These are phyloP conservation scores for Dactylellina leptospora DNA, from an alignment of 2,329 filamentous ascomycete species.

Conservation along the genomic window DNA sequence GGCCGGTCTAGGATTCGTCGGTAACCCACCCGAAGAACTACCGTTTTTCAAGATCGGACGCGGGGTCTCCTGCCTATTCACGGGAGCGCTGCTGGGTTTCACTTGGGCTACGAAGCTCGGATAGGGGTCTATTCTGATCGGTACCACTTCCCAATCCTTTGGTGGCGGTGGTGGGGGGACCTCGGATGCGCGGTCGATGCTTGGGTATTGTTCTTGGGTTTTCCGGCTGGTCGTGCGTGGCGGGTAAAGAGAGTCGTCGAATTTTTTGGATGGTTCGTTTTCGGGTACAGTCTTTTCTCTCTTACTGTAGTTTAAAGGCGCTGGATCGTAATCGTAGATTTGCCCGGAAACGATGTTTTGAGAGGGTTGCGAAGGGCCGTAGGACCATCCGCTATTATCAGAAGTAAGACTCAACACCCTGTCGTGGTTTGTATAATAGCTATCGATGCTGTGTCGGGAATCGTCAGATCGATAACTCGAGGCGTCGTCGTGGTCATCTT, in stretches of 20 bases:
- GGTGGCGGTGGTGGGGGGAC: constrained; percentile 29
- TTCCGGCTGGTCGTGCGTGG: neutral
- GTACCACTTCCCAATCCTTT: constrained; percentile 44
- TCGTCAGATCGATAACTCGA: constrained; percentile 19
- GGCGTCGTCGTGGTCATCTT: constrained; percentile 26
- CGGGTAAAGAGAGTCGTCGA: neutral
- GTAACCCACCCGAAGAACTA: constrained; percentile 15
- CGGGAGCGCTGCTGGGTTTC: neutral
- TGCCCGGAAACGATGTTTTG: neutral
- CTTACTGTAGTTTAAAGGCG: constrained; percentile 3
- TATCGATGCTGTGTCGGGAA: constrained; percentile 34
- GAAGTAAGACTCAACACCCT: constrained; percentile 12
- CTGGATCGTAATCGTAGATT: neutral
- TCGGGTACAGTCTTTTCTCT: neutral
- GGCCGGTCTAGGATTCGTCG: constrained; percentile 17
- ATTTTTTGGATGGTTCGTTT: neutral
- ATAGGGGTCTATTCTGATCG: constrained; percentile 19
- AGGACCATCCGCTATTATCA: constrained; percentile 29
- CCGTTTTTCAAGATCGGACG: constrained; percentile 16
- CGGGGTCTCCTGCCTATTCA: constrained; percentile 4
- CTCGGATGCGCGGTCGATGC: neutral
- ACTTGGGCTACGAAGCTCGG: constrained; percentile 21
- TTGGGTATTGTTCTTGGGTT: neutral
- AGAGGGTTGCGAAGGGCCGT: constrained; percentile 30
- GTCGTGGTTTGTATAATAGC: constrained; percentile 27